Percentiles rank a stretch among this genome's conserved stretches.
These are phyloP conservation scores for Plasmopara muralis DNA, from an alignment of 352 stramenopile species.

Conservation along the genomic window DNA sequence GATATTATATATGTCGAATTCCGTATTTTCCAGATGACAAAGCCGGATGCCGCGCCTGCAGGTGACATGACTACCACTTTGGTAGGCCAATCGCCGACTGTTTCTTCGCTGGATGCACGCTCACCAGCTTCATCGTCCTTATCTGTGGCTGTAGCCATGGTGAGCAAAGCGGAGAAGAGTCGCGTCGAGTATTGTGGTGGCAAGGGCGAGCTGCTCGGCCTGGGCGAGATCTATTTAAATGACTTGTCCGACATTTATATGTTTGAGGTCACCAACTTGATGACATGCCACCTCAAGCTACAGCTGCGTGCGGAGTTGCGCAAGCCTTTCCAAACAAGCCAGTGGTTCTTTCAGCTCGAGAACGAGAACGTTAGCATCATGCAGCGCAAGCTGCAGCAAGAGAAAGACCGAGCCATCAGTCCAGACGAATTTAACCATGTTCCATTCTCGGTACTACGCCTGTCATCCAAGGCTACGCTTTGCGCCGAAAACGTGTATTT, in stretches of 20 bases:
- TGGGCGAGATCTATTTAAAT: conserved; percentile 84
- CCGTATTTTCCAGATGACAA: conserved; percentile 28
- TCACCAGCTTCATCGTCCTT: conserved; percentile 18
- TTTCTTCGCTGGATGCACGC: neutral
- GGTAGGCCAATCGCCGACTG: conserved; percentile 1
- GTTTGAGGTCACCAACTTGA: conserved; percentile 73
- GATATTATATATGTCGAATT: neutral
- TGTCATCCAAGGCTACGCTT: conserved; percentile 58
- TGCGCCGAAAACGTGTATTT: conserved; percentile 77
- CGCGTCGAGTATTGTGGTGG: conserved; percentile 41
- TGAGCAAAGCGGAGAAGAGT: conserved; percentile 55
- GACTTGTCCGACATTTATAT: conserved; percentile 79
- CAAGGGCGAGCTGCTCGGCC: conserved; percentile 49
- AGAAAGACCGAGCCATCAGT: conserved; percentile 20
- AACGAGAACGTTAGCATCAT: conserved; percentile 80
- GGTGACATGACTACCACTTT: conserved; percentile 5
- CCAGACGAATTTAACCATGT: conserved; percentile 73
- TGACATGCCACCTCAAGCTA: conserved; percentile 42
- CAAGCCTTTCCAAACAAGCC: conserved; percentile 72
- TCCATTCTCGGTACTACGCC: conserved; percentile 60
- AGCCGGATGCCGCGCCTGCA: conserved; percentile 27
- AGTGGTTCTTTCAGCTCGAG: conserved; percentile 81
- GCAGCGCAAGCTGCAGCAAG: conserved; percentile 30
- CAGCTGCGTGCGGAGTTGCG: conserved; percentile 66
- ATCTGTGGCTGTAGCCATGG: conserved; percentile 41